Evolutionary conservation across 306 rosid species (phyloP).

Genomic region (Lotus japonicus): DNA sequence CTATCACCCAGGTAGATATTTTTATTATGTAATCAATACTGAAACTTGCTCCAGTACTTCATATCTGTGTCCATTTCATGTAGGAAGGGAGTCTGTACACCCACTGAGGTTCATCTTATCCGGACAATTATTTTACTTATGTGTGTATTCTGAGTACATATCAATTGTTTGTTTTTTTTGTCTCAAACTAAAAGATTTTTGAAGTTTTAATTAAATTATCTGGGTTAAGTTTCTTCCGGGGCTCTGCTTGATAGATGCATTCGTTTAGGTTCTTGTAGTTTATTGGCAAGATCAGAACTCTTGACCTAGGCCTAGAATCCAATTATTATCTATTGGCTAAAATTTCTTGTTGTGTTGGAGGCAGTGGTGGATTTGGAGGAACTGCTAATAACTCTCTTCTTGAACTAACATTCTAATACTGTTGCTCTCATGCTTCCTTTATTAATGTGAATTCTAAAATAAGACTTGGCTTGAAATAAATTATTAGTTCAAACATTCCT

Average conservation of each 20-base stretch:
- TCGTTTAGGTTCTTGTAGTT: background rate
- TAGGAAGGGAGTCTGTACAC: conserved; percentile 80
- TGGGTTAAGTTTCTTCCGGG: background rate
- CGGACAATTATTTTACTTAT: background rate
- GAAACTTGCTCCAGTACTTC: conserved; percentile 21
- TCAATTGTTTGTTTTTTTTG: background rate
- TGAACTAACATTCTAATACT: background rate
- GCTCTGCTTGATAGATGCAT: background rate
- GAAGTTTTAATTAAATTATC: background rate
- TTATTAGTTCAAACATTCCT: background rate
- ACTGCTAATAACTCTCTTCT: background rate
- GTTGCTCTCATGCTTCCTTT: background rate
- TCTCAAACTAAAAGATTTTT: background rate
- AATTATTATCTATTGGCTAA: background rate
- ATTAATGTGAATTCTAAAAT: background rate
- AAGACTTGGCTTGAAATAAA: background rate
- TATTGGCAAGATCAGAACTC: background rate
- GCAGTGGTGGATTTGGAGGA: background rate
- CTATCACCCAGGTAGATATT: conserved; percentile 59
- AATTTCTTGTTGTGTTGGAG: conserved; percentile 11
- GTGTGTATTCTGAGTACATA: background rate
- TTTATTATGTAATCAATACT: background rate
- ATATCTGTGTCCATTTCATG: conserved; percentile 26
- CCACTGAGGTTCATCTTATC: background rate
- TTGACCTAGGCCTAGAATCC: background rate